phyloP scores from a whole-genome alignment of 495 filamentous ascomycete genomes.

The Chlorociboria aeruginascens region DNA sequence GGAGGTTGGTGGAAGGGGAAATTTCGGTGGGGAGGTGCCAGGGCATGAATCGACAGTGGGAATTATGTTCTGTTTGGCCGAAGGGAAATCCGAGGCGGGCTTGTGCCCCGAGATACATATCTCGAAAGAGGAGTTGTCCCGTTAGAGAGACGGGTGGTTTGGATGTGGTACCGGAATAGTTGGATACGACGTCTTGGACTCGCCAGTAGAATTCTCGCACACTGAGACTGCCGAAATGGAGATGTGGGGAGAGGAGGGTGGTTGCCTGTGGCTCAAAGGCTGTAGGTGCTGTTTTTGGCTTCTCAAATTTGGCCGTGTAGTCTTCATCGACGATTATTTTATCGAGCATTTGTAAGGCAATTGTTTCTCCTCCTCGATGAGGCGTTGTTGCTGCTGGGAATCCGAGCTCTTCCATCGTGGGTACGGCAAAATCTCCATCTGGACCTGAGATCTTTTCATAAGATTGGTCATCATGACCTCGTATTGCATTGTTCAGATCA shows the following conservation, averaged over 20 bases:
- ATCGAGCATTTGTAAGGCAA: slow-evolving; percentile 38
- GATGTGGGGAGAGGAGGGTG: slow-evolving; percentile 53
- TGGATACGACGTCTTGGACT: slow-evolving; percentile 41
- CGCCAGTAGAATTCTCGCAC: slow-evolving; percentile 57
- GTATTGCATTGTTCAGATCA: slow-evolving; percentile 43
- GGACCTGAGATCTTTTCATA: slow-evolving; percentile 49
- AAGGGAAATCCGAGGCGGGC: slow-evolving; percentile 47
- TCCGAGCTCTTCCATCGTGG: slow-evolving; percentile 50
- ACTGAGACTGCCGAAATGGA: slow-evolving; percentile 58
- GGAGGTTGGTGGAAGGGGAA: slow-evolving; percentile 23
- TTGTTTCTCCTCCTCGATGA: slow-evolving; percentile 50
- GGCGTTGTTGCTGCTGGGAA: slow-evolving; percentile 43
- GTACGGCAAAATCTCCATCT: slow-evolving; percentile 46
- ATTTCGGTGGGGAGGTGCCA: slow-evolving; percentile 55
- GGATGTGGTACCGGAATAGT: slow-evolving; percentile 34
- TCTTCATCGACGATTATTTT: slow-evolving; percentile 41
- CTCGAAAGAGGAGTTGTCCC: slow-evolving; percentile 58
- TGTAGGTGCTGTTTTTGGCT: slow-evolving; percentile 58
- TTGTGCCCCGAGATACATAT: slow-evolving; percentile 70
- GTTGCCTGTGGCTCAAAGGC: slow-evolving; percentile 56
- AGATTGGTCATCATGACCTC: slow-evolving; percentile 33
- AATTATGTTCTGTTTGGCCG: slow-evolving; percentile 44
- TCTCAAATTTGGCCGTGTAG: slow-evolving; percentile 56
- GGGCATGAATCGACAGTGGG: slow-evolving; percentile 50
- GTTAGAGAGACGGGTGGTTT: slow-evolving; percentile 48